Percentiles rank a stretch among this genome's conserved stretches.
Conservation (phyloP, 2,329 filamentous ascomycete genomes). For the Emmonsia crescens region DNA sequence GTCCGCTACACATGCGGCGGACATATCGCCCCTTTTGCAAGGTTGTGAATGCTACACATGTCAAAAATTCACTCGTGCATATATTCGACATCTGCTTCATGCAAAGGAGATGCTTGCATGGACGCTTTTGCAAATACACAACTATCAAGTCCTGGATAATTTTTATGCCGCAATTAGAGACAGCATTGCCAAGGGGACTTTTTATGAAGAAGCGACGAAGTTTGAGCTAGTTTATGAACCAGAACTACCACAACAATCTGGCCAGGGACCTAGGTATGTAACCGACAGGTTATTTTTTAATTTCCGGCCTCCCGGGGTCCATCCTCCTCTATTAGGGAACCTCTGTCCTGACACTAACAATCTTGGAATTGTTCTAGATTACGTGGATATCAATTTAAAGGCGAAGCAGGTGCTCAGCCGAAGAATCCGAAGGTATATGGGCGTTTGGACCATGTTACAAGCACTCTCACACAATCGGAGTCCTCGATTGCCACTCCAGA, state of each 20-base stretch:
- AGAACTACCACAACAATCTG: conserved; percentile 61
- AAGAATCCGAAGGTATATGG: conserved; percentile 60
- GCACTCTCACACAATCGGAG: conserved; percentile 39
- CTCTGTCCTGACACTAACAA: background rate
- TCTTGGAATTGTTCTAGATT: conserved; percentile 39
- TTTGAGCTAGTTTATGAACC: conserved; percentile 62
- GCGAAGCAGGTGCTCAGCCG: conserved; percentile 49
- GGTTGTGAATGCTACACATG: conserved; percentile 76
- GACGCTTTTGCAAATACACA: conserved; percentile 87
- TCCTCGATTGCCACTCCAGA: conserved; percentile 41
- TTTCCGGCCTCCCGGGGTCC: background rate
- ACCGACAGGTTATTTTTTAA: background rate
- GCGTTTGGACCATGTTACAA: conserved; percentile 41
- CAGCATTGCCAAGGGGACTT: conserved; percentile 49
- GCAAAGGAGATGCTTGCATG: conserved; percentile 97
- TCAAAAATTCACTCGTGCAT: conserved; percentile 72
- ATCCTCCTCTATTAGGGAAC: too few relatives aligned
- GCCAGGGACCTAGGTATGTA: conserved; percentile 58
- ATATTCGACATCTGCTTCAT: conserved; percentile 72
- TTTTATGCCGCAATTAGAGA: conserved; percentile 65
- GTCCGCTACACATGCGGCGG: conserved; percentile 48
- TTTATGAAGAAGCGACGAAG: conserved; percentile 41
- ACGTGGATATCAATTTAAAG: conserved; percentile 73
- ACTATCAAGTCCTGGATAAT: conserved; percentile 57
- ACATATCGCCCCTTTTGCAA: conserved; percentile 50